Evolutionary conservation across 306 rosid species (phyloP), one percentile per base, ranked within the genome.

Genomic region (Fragaria iinumae): DNA sequence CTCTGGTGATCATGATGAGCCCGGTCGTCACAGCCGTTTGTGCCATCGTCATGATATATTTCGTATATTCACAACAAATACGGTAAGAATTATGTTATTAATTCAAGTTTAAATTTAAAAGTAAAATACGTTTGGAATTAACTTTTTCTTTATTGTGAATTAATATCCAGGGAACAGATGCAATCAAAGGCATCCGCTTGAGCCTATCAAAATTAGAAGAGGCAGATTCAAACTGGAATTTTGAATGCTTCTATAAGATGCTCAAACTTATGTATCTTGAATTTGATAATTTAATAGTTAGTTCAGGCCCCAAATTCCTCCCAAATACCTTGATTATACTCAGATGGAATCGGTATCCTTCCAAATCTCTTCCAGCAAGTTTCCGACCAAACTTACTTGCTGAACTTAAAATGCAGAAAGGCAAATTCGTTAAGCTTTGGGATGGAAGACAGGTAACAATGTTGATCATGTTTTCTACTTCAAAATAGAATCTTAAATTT

Each of bases 31-130:
- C 2, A 80, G 77, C n/a, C 76, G 82, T 27, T 3, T 86, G 44
- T 78, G 82, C 83, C 34, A 60, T 57, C 34, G 34, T 0, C 0
- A 75, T 7, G 80, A 86, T 41, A 57, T 76, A 7, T 77, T 78
- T 67, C 53, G 44, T 45, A 78, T 81, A 41, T 74, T 87, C 44
- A 49, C 67, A 17, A 36, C 9, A 11, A 73, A 49, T 57, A 49
- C 27, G 18, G 79, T 82, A 66, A 76, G 73, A 9, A 4, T 1
- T 29, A 29, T 29, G 32, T 29, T 29, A 29, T 29, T 29, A 18
- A 17, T 1, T 23, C n/a, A 50, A 50, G 7, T 5, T 50, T 4
- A 11, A 47, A 2, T 0, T 6, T 0, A 7, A 6, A n/a, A 62
- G 17, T 29, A 29, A 2, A 29, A 29, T 29, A 29, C 8, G 17